Conservation (phyloP, 768 basidiomycete species). For the Lyophyllum semitale region DNA sequence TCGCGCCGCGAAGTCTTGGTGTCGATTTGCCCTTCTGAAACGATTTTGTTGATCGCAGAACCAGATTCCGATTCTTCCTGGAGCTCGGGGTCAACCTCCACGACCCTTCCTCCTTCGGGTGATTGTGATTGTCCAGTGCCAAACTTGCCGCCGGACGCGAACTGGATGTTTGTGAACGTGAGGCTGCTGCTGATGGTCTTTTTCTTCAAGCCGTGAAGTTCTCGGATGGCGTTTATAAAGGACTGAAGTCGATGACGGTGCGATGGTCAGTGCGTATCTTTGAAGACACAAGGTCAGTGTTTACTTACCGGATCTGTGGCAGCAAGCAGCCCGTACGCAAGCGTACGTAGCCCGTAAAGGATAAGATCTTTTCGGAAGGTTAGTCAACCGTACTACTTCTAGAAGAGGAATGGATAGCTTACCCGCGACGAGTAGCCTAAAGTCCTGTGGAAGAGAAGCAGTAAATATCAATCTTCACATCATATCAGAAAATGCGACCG, state of each 20-base stretch:
- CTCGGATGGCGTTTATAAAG: neutral
- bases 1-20: no score
- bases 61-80: no score
- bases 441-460: neutral
- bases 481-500: neutral
- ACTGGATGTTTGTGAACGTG: no score
- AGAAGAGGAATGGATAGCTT: neutral
- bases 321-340: conserved; percentile 10
- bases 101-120: no score
- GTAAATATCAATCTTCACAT: neutral
- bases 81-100: no score
- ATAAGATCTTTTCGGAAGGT: conserved; percentile 1
- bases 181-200: no score
- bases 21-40: no score
- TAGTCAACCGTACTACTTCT: neutral
- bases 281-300: neutral
- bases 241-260: no score
- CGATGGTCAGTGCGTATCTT: neutral
- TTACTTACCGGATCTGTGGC: conserved; percentile 6
- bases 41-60: no score
- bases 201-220: no score
- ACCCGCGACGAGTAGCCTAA: neutral
- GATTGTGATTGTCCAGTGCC: no score
- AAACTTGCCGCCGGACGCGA: no score
- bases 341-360: conserved; percentile 4